Evolutionary conservation across 2,329 filamentous ascomycete genomes (phyloP), one percentile per base, ranked within the genome.

Genomic region (Plenodomus lindquistii): DNA sequence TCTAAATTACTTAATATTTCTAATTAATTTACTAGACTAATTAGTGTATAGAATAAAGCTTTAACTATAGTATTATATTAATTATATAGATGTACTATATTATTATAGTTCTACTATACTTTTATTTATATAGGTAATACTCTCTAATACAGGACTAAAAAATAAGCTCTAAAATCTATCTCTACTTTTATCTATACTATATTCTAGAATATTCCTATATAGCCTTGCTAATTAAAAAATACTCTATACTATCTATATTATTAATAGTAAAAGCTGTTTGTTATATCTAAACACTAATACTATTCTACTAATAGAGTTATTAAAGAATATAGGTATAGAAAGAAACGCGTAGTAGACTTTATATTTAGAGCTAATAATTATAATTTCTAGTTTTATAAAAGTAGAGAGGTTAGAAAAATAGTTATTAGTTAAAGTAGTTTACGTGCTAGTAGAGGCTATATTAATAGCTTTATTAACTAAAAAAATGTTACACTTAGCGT

Each of bases 341-440:
- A 40, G 15, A 24, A 40, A 36, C n/a, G 46, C 46, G 22, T 49
- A 49, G 37, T 49, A 49, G 24, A 49, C 36, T 5, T 37, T 39
- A 37, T 49, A 41, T 37, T 49, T 29, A 19, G 35, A 15, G 24
- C 46, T 10, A 22, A 49, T 21, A 15, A 49, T 41, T 7, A 41
- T 44, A 4, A 41, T 10, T 8, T 20, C 41, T 19, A 41, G 22
- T 22, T 49, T 41, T 22, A 41, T 39, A 10, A 44, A 15, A 37
- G 36, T 27, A 13, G 35, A 21, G 35, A 38, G 40, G 18, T 35
- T 18, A 24, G 43, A 13, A 35, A 35, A 22, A 22, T 22, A 22
- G 40, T 34, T 13, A 22, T 22, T 31, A 15, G 40, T 16, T 42
- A 22, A 42, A 18, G 40, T 42, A n/a, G 40, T 22, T 42, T 13